phyloP scores from a whole-genome alignment of 345 rosid species.

The Euclidium syriacum region DNA sequence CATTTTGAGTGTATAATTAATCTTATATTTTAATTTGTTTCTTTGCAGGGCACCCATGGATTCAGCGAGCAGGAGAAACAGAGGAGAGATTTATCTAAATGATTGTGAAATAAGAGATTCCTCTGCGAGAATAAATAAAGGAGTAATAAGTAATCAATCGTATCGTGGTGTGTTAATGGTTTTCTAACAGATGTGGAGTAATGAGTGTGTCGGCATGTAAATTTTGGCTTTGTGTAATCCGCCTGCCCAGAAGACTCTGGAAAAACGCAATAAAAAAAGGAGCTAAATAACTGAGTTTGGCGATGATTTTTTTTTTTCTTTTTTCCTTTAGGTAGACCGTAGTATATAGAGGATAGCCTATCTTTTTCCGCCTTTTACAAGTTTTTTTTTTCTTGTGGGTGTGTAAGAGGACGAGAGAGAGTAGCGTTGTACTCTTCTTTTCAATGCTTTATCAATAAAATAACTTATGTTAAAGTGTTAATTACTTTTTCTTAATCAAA shows the following conservation, averaged over 20 bases:
- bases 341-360: constrained; percentile 25
- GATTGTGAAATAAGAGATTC: not conserved
- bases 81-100: constrained; percentile 26
- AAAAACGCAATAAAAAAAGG: constrained; percentile 10
- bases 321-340: constrained; percentile 9
- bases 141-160: not conserved
- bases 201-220: constrained; percentile 8
- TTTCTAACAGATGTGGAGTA: constrained; percentile 1
- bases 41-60: constrained; percentile 72
- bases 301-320: constrained; percentile 22
- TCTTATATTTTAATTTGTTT: not conserved
- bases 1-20: not conserved
- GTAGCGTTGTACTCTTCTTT: constrained; percentile 13
- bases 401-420: constrained; percentile 26
- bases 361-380: constrained; percentile 37
- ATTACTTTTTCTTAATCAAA: too few relatives aligned
- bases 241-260: constrained; percentile 7
- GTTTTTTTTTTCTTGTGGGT: constrained; percentile 11
- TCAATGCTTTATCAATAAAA: constrained; percentile 13
- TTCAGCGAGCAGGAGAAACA: constrained; percentile 46
- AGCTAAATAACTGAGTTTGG: constrained; percentile 28
- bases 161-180: not conserved
- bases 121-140: constrained; percentile 1
- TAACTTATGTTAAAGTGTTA: not conserved
- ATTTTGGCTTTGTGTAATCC: constrained; percentile 18